phyloP scores from a whole-genome alignment of 257 asterid species.

The Paulownia fortunei region DNA sequence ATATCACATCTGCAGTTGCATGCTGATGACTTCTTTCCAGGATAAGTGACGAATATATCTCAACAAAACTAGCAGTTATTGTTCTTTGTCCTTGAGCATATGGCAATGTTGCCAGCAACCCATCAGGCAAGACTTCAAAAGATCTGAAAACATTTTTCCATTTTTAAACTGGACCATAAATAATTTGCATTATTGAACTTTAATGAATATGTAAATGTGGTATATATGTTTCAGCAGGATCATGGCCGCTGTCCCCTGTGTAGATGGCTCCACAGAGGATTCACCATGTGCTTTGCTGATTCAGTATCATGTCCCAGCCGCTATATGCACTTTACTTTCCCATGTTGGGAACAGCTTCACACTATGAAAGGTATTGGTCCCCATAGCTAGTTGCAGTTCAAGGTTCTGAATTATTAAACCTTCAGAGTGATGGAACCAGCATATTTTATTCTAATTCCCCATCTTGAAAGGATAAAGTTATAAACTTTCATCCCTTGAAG shows the following conservation, averaged over 20 bases:
- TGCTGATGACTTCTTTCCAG: too few species aligned
- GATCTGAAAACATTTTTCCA: background rate
- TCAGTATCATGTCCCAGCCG: background rate
- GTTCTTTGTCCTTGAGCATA: too few species aligned
- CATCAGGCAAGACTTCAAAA: too few species aligned
- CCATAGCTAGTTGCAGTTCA: background rate
- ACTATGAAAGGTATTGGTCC: background rate
- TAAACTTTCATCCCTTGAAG: background rate
- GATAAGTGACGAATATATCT: too few species aligned
- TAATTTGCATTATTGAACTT: background rate
- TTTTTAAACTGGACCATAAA: background rate
- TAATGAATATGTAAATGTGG: too few species aligned
- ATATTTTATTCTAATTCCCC: background rate
- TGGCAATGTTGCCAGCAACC: too few species aligned
- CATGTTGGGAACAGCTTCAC: background rate
- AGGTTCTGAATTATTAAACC: background rate
- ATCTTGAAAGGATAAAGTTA: background rate
- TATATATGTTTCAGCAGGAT: background rate
- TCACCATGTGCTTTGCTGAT: slow-evolving; percentile 1
- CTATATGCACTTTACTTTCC: background rate
- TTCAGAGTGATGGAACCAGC: background rate
- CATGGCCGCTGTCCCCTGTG: background rate
- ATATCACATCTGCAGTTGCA: background rate
- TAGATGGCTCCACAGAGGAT: background rate
- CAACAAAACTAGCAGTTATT: too few species aligned